Evolutionary conservation across 805 yeast genomes (phyloP).

Genomic region (Pichia kluyveri): DNA sequence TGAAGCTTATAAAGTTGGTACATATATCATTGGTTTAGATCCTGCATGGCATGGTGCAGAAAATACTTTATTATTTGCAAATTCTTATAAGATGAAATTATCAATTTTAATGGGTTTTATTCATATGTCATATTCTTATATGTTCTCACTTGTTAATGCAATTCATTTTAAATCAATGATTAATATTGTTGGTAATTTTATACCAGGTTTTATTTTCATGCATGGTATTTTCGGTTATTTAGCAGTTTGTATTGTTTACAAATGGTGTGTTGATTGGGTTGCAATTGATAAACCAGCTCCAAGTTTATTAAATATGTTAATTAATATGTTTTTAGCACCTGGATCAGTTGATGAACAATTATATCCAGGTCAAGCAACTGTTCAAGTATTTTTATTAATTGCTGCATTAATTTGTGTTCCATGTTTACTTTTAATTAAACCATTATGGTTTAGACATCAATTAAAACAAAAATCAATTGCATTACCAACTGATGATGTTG

Average conservation of each 20-base stretch:
- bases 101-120: conserved; percentile 89
- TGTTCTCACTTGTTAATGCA: conserved; percentile 79
- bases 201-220: conserved; percentile 93
- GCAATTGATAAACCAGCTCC: conserved; percentile 76
- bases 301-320: conserved; percentile 87
- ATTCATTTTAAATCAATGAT: conserved; percentile 57
- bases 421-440: conserved; percentile 79
- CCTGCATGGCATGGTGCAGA: conserved; percentile 97
- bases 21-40: conserved; percentile 82
- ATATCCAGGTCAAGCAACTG: conserved; percentile 66
- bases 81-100: conserved; percentile 95
- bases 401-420: conserved; percentile 90
- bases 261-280: conserved; percentile 93
- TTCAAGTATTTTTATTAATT: conserved; percentile 64
- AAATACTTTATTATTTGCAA: conserved; percentile 79
- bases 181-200: conserved; percentile 85
- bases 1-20: conserved; percentile 56
- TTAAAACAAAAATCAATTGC: conserved; percentile 40
- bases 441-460: conserved; percentile 41
- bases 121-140: conserved; percentile 88
- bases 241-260: conserved; percentile 76
- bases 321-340: conserved; percentile 91
- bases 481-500: conserved; percentile 22
- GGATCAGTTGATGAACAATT: conserved; percentile 77
- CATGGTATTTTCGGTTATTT: conserved; percentile 93